Evolutionary conservation across 108 stramenopile genomes (phyloP), one percentile per base, ranked within the genome.

Genomic region (Parietichytrium sp.): DNA sequence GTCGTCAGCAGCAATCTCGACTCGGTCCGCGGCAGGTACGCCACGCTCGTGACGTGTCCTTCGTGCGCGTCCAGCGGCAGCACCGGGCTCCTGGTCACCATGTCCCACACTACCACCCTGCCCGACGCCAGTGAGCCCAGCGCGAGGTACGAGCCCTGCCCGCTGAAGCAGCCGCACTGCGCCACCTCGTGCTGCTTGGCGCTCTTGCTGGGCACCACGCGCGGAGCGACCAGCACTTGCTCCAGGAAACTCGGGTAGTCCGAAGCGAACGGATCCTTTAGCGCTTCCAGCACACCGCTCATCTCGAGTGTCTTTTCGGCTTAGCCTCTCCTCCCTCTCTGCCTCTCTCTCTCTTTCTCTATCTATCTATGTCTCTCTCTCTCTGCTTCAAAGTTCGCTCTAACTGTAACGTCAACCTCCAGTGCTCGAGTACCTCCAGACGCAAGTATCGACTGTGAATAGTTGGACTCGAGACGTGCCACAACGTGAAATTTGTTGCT

Each of bases 181-280:
- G 38, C 42, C 33, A 72, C 61, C 42, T 72, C 61, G 61, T 33
- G 12, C 13, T 6, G 29, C n/a, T 10, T 10, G 42, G 15, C 61
- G 6, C 45, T 42, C 13, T 38, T 31, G 13, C 61, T 33, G 15
- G 42, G 38, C 23, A 33, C 38, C 61, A 45, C 45, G 33, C 61
- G 61, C 7, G 61, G 61, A 33, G 61, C 61, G 10, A 6, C 38
- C 33, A 72, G 61, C 61, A 42, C 13, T 15, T 31, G 38, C 61
- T 72, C 61, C 20, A 72, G 42, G 20, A 72, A 72, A 42, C 61
- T 72, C 33, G 61, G 61, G 33, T 45, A 72, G 33, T 72, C 61
- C 15, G 38, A 45, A 12, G 61, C 61, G 20, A 72, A 72, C 15
- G 61, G 61, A 42, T 72, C 61, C 33, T 72, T 72, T n/a, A 72